Evolutionary conservation across 139 green algal species (phyloP).

Genomic region (Tetraselmis chui): DNA sequence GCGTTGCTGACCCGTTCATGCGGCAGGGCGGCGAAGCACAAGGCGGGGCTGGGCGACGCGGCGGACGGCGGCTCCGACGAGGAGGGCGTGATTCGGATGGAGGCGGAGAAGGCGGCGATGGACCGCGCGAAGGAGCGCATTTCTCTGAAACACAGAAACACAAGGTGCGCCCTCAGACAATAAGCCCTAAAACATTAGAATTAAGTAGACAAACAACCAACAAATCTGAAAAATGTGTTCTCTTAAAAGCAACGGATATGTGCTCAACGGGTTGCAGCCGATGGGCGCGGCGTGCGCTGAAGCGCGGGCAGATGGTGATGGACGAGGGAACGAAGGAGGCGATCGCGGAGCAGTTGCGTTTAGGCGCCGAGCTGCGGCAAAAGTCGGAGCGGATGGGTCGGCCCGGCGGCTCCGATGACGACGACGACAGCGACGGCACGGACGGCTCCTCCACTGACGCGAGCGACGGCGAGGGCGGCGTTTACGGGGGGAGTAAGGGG

Average conservation of each 20-base stretch:
- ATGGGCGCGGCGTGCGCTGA: constrained; percentile 81
- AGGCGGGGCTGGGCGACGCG: constrained; percentile 8
- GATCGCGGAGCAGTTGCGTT: constrained; percentile 78
- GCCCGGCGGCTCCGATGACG: constrained; percentile 5
- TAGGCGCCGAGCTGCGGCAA: constrained; percentile 69
- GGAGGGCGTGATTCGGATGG: constrained; percentile 11
- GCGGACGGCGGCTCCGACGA: constrained; percentile 28
- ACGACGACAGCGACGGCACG: constrained; percentile 24
- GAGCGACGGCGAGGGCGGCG: constrained; percentile 25
- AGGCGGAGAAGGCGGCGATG: constrained; percentile 63
- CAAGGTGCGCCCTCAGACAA: constrained; percentile 29
- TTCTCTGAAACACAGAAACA: constrained; percentile 90
- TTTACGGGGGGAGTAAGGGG: neutral
- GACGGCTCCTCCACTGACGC: constrained; percentile 22
- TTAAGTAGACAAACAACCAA: too few species aligned
- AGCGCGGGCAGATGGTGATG: constrained; percentile 51
- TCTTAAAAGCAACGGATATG: too few species aligned
- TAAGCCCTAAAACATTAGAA: too few species aligned
- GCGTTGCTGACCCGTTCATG: too few species aligned
- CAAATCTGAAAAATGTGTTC: too few species aligned
- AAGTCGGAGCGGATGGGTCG: constrained; percentile 46
- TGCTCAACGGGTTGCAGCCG: constrained; percentile 19
- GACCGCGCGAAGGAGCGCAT: constrained; percentile 82
- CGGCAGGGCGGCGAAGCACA: neutral
- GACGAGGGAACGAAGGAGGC: constrained; percentile 59